Base-by-base conservation (phyloP, 73 alveolate genomes). In the Paramecium sonneborni region DNA sequence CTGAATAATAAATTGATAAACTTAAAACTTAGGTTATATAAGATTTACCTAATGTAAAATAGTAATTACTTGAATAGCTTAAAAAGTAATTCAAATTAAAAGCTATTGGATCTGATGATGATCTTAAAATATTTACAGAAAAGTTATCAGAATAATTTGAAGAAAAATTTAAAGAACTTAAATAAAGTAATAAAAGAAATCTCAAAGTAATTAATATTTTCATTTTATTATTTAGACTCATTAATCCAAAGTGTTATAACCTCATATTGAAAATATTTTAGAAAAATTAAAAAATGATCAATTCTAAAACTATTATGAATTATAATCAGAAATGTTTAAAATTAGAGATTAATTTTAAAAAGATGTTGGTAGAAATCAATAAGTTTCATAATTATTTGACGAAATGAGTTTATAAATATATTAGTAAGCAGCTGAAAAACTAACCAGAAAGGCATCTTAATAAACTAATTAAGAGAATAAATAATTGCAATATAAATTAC, bases 1-100 rank as follows among this genome's bases (percentile, higher is more conserved):
- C 89, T 57, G 94, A 95, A 79, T 67, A 95, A 86, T 57, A 91
- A n/a, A 88, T 95, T 48, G 93, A 67, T 6, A 44, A 87, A 24
- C 9, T 68, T 11, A 88, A 62, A 15, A 28, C 68, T 18, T 46
- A 82, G 67, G 94, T 82, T 6, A 69, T 88, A 2, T 57, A 62
- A 18, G 26, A 88, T 38, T 32, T 88, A 18, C 85, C 67, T 24
- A 21, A 14, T 8, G 46, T 88, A 1, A 88, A 70, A 38, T 15
- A 84, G 20, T 39, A 88, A 37, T 28, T 88, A 28, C 0, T 14
- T 8, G 94, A 88, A 15, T 39, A 68, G 55, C 35, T 88, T 28
- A 88, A 67, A 15, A 88, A 88, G 34, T 55, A 43, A 34, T 82
- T 88, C 9, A 88, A 88, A 58, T 32, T 30, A 32, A 88, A 88